Evolutionary conservation across 805 yeast species (phyloP), one percentile per base, ranked within the genome.

Genomic region (Ogataea philodendri): DNA sequence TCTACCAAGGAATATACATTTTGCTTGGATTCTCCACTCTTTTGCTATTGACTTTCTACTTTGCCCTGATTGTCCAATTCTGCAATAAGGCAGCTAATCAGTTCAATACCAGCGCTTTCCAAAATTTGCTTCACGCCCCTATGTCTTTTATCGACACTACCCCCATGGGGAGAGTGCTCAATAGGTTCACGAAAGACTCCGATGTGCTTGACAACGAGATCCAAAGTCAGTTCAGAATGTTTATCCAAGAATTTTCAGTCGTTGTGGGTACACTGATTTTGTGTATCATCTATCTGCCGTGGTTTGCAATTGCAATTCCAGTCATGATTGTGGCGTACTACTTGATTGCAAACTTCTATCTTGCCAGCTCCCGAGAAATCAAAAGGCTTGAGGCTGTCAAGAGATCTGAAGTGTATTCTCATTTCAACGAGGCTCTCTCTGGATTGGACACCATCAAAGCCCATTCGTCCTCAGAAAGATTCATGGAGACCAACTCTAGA

Each of bases 171-270:
- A 69, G 95, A 48, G 76, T 88, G 38, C 65, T 88, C 53, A 87
- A 85, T 59, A 67, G 95, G 46, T 87, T 86, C 59, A 85, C 95
- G 1, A 85, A 85, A 43, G 96, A 87, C 55, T 82, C 93, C 0
- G 95, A 87, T 54, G 76, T 78, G 4, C 62, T 86, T 56, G 95
- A 86, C 52, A 85, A 84, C 53, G 90, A 83, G 57, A 66, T 86
- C 49, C 78, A 78, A 40, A 88, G 84, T 50, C 85, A 81, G 49
- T 45, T 80, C 25, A 70, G 90, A 50, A 59, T 81, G 63, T 67
- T 81, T 37, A 45, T 78, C 39, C 74, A 70, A 48, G 72, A 80
- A 3, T 32, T 70, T 15, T 62, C 77, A 8, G 43, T 48, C 31
- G 52, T 60, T 38, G 16, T 39, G 20, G 65, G 66, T 33, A 48